phyloP scores from a whole-genome alignment of 306 rosid species.

The Cajanus cajan region DNA sequence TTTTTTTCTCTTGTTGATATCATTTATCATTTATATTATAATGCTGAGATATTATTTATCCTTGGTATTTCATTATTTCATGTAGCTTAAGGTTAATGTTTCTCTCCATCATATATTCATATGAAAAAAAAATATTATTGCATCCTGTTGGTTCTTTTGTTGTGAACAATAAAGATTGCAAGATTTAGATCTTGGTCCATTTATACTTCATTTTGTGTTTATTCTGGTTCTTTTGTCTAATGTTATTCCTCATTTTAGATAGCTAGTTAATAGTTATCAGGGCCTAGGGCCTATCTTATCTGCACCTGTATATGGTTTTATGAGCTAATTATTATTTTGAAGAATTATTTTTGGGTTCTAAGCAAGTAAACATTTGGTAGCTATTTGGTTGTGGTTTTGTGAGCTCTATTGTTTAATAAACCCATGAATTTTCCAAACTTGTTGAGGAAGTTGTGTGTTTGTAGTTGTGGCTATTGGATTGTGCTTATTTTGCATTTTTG shows the following conservation, averaged over 20 bases:
- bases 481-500: background rate
- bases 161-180: background rate
- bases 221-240: constrained; percentile 12
- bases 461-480: constrained; percentile 3
- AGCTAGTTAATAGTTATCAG: background rate
- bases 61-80: constrained; percentile 17
- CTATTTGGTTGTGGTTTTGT: constrained; percentile 4
- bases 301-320: background rate
- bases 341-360: constrained; percentile 4
- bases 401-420: background rate
- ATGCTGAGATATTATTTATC: background rate
- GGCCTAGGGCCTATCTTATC: background rate
- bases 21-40: constrained; percentile 35
- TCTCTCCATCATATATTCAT: background rate
- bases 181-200: constrained; percentile 16
- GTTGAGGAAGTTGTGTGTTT: background rate
- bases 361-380: constrained; percentile 2
- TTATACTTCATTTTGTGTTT: background rate
- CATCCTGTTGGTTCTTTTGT: constrained; percentile 11
- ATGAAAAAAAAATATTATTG: constrained; percentile 13
- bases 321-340: background rate
- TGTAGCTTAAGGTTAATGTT: constrained; percentile 23
- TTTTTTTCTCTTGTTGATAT: constrained; percentile 43
- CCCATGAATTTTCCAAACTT: background rate
- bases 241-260: background rate